Conservation (phyloP, 1,284 basidiomycete species). For the Peniophora sp. region DNA sequence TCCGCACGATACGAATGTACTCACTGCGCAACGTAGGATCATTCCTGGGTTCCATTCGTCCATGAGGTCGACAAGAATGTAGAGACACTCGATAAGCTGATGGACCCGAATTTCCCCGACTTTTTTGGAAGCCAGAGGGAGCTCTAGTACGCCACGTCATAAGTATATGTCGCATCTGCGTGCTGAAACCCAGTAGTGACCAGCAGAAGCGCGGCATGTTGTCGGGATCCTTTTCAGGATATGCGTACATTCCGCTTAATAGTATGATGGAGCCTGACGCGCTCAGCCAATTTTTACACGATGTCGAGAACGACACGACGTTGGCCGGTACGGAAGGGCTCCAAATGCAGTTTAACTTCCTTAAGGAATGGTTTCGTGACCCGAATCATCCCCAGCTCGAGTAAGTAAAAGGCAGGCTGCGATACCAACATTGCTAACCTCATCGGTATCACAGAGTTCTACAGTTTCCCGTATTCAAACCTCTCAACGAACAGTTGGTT, state of each 20-base stretch:
- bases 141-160: slow-evolving; percentile 4
- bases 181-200: neutral
- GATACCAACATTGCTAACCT: too few species aligned
- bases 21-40: slow-evolving; percentile 1
- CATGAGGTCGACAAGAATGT: neutral
- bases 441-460: too few species aligned
- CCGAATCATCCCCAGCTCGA: slow-evolving; percentile 2
- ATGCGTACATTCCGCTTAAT: neutral
- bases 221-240: slow-evolving; percentile 1
- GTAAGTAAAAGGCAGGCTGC: neutral
- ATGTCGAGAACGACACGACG: neutral
- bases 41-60: slow-evolving; percentile 1
- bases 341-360: neutral
- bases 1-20: neutral
- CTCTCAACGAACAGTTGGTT: neutral
- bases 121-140: neutral
- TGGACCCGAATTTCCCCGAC: neutral
- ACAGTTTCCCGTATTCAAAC: neutral
- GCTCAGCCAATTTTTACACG: neutral
- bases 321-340: neutral
- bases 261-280: neutral
- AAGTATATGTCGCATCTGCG: too few species aligned
- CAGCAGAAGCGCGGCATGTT: slow-evolving; percentile 2
- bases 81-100: slow-evolving; percentile 1
- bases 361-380: slow-evolving; percentile 2